Evolutionary conservation across 495 filamentous ascomycete species (phyloP), one percentile per base, ranked within the genome.

Genomic region (Tuber magnatum): DNA sequence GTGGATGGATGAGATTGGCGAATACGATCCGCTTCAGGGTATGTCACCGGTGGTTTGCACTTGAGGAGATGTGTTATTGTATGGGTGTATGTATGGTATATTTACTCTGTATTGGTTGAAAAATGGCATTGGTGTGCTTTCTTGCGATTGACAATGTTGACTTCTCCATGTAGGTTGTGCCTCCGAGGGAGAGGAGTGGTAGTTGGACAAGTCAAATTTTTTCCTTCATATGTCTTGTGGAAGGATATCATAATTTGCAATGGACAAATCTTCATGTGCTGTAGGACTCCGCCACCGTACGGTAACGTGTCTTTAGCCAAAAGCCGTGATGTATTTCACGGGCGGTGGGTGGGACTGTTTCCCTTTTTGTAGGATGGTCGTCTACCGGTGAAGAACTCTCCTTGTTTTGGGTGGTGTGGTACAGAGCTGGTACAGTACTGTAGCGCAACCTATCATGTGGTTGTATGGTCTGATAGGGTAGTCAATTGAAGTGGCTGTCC

Each of bases 21-120:
- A 65, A 65, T 65, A 61, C 56, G 56, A 65, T 65, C 56, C 56
- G 56, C 56, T 65, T 65, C 56, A 65, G 28, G 56, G 56, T 65
- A 65, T 65, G 56, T 35, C 35, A 18, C 56, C 56, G 56, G 56
- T 65, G 28, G 56, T 65, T 35, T 65, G 56, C 56, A 35, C 28
- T 65, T 65, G 56, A 65, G 10, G 51, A 35, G 56, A 65, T 65
- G 56, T 18, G 32, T 28, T 35, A 65, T 65, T 65, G 14, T 65
- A 32, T 65, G 28, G 28, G 28, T 35, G 51, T 28, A 56, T 28
- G 48, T 61, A 61, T 20, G 14, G 28, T 35, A 32, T 28, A n/a
- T 61, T 14, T 61, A 7, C 28, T 61, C 28, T 35, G 56, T 35
- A 65, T 35, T 32, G 14, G 56, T 32, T 65, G 56, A 14, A 7